Base-by-base conservation (phyloP, 225 moss, liverwort and hornwort genomes). In the Straminergon stramineum region DNA sequence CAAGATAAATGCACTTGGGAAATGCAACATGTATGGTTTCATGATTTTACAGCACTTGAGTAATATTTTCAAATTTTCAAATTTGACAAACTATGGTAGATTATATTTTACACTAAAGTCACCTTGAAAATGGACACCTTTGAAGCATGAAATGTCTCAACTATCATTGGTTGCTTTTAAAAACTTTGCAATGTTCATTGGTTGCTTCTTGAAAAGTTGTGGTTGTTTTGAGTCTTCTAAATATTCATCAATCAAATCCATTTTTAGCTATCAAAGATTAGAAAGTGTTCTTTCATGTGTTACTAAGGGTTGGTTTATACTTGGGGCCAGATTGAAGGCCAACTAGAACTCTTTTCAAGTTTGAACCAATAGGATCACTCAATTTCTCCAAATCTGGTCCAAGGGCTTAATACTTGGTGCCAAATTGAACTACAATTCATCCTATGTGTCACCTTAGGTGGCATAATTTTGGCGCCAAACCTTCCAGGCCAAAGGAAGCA, bases 241-340 rank as follows among this genome's bases (percentile, higher is more conserved):
- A 5, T 43, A 3, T 5, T 73, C 43, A 73, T 73, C 48, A 48
- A 48, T 41, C 3, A 71, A 26, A 7, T 2, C 2, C 5, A 39
- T 71, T 70, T n/a, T 24, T 14, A 24, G 8, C 0, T 14, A 1
- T 24, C 0, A 0, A 2, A 41, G 5, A 26, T 41, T 0, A 0
- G 0, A 71, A 71, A 71, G 26, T 41, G 1, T 15, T 15, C 24
- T 73, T 73, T 43, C 10, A 43, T 0, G 10, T 27, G 2, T 0
- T 16, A 0, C 27, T 73, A n/a, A n/a, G n/a, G n/a, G n/a, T n/a
- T n/a, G n/a, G n/a, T n/a, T n/a, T n/a, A n/a, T n/a, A n/a, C n/a
- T n/a, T n/a, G n/a, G n/a, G n/a, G n/a, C n/a, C n/a, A n/a, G n/a
- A n/a, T n/a, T n/a, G n/a, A n/a, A n/a, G n/a, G n/a, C n/a, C n/a